These are phyloP conservation scores for Sporothrix protearum DNA, from an alignment of 2,329 filamentous ascomycete species.

Conservation along the genomic window DNA sequence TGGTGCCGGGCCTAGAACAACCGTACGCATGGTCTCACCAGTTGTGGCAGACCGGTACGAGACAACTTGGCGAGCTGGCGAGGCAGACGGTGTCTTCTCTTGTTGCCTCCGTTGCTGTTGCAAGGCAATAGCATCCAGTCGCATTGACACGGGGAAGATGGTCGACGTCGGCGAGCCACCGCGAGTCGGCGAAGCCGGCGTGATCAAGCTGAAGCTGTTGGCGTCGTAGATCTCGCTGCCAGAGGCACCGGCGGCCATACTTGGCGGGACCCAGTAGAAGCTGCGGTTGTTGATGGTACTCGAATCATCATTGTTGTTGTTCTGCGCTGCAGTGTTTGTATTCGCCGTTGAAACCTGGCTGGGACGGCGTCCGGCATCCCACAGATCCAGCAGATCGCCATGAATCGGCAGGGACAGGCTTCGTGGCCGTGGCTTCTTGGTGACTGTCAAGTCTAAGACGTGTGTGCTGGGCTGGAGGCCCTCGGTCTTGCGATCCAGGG, in stretches of 20 bases:
- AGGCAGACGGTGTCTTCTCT: background rate
- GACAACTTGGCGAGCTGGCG: background rate
- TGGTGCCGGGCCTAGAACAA: conserved; percentile 12
- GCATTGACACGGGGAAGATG: conserved; percentile 24
- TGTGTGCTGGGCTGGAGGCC: conserved; percentile 48
- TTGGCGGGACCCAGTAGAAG: conserved; percentile 21
- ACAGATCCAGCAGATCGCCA: conserved; percentile 28
- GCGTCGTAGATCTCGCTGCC: conserved; percentile 21
- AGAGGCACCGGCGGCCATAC: conserved; percentile 13
- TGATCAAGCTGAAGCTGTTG: conserved; percentile 18
- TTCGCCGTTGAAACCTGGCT: conserved; percentile 31
- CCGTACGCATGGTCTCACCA: conserved; percentile 11
- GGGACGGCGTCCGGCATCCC: conserved; percentile 12
- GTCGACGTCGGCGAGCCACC: conserved; percentile 20
- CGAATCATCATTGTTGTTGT: conserved; percentile 34
- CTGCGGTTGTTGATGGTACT: conserved; percentile 16
- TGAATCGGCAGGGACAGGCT: conserved; percentile 51
- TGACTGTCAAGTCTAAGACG: conserved; percentile 46
- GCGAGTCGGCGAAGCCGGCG: conserved; percentile 9
- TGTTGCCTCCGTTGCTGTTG: background rate
- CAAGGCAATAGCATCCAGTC: conserved; percentile 22
- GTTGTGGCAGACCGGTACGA: background rate
- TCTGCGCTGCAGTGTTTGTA: background rate
- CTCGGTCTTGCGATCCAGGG: conserved; percentile 52
- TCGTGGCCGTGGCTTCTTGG: conserved; percentile 37